These are phyloP conservation scores for Aureobasidium melanogenum DNA, from an alignment of 2,329 filamentous ascomycete species.

Conservation along the genomic window DNA sequence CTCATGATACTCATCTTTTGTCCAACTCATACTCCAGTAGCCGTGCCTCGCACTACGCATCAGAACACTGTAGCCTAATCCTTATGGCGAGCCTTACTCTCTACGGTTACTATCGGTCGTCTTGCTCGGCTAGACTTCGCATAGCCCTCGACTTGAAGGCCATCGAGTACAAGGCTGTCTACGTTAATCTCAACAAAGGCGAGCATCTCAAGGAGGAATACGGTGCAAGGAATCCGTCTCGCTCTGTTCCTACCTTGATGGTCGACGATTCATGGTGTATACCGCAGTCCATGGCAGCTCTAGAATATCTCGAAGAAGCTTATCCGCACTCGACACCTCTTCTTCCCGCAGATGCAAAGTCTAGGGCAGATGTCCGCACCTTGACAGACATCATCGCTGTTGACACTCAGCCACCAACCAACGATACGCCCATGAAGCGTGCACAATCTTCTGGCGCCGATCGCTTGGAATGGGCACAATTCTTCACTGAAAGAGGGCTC, in stretches of 20 bases:
- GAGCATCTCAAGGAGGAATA: constrained; percentile 43
- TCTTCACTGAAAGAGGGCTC: constrained; percentile 46
- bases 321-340: constrained; percentile 34
- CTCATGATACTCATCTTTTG: too few species aligned
- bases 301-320: constrained; percentile 54
- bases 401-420: constrained; percentile 54
- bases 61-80: background rate
- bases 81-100: constrained; percentile 22
- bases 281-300: constrained; percentile 47
- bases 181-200: constrained; percentile 46
- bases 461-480: constrained; percentile 42
- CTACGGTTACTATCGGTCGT: constrained; percentile 55
- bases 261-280: constrained; percentile 24
- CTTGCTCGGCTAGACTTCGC: constrained; percentile 52
- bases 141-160: constrained; percentile 51
- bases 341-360: constrained; percentile 36
- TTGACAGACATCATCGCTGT: constrained; percentile 46
- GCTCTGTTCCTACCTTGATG: constrained; percentile 45
- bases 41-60: background rate
- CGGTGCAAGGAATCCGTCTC: constrained; percentile 43
- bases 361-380: constrained; percentile 44
- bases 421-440: constrained; percentile 44
- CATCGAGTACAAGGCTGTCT: constrained; percentile 39
- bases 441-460: constrained; percentile 38
- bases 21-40: too few species aligned